Evolutionary conservation across 2,329 filamentous ascomycete species (phyloP).

Genomic region (Sporothrix pallida): DNA sequence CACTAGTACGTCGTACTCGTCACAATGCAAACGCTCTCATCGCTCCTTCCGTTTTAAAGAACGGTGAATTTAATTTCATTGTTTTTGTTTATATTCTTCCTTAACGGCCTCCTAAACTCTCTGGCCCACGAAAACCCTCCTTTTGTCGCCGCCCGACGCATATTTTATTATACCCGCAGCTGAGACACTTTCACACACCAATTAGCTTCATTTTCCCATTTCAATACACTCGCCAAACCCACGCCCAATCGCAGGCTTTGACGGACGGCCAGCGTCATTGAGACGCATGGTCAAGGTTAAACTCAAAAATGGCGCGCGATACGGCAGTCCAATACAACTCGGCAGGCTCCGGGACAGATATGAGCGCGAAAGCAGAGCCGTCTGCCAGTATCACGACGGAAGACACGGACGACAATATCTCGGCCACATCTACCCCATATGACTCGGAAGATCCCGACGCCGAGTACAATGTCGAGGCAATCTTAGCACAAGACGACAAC

Average conservation of each 20-base stretch:
- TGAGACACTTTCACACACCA: background rate
- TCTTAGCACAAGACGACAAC: slow-evolving; percentile 55
- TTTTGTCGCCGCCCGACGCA: too few species aligned
- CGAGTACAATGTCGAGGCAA: slow-evolving; percentile 60
- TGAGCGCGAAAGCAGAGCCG: background rate
- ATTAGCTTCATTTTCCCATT: background rate
- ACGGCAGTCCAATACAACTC: background rate
- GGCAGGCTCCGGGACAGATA: background rate
- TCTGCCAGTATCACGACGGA: slow-evolving; percentile 27
- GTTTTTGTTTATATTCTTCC: background rate
- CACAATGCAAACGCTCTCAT: background rate
- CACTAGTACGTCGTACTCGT: too few species aligned
- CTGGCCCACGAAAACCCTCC: background rate
- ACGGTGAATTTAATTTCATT: background rate
- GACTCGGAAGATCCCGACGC: slow-evolving; percentile 47
- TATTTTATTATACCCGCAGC: too few species aligned
- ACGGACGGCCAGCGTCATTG: background rate
- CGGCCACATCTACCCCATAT: slow-evolving; percentile 59
- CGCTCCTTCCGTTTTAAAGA: background rate
- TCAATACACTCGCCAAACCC: background rate
- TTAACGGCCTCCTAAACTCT: background rate
- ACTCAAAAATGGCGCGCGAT: background rate
- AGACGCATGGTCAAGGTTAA: background rate
- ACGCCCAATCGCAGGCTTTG: background rate
- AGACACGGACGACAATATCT: slow-evolving; percentile 56